Conservation (phyloP, 177 flowering plant species). For the Vitis hybrid region DNA sequence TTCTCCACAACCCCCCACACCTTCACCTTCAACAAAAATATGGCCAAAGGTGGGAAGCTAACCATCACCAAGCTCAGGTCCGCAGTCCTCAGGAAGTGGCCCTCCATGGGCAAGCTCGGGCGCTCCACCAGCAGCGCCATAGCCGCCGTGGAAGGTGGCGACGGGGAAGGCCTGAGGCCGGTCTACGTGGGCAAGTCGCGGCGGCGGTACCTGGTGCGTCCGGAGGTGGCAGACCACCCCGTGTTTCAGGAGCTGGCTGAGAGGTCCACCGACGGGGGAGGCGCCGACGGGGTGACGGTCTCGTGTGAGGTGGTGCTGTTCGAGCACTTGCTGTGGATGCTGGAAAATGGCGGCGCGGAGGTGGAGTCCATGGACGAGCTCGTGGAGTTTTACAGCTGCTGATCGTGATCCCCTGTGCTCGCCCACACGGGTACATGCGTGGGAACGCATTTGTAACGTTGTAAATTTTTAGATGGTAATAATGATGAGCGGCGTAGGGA, state of each 20-base stretch:
- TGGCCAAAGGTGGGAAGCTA: conserved; percentile 30
- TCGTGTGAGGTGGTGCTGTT: conserved; percentile 66
- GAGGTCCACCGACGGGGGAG: conserved; percentile 13
- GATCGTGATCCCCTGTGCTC: not conserved
- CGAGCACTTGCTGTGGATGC: conserved; percentile 71
- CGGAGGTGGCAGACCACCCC: conserved; percentile 62
- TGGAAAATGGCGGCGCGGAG: conserved; percentile 44
- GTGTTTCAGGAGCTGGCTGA: conserved; percentile 59
- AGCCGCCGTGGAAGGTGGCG: conserved; percentile 17
- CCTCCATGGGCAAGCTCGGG: conserved; percentile 44
- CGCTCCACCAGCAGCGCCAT: conserved; percentile 29
- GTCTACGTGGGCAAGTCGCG: conserved; percentile 85
- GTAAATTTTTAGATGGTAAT: not conserved
- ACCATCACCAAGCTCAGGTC: conserved; percentile 68
- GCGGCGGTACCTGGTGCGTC: conserved; percentile 53
- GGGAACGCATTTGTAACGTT: not conserved
- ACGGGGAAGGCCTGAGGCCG: conserved; percentile 30
- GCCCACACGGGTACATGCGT: not conserved
- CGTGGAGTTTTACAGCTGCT: conserved; percentile 43
- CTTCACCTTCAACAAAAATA: not conserved
- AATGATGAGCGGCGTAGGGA: not conserved
- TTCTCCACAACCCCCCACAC: not conserved
- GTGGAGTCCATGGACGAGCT: conserved; percentile 49
- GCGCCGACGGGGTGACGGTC: conserved; percentile 21
- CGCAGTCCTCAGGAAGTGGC: conserved; percentile 53